Evolutionary conservation across 169 alveolate species (phyloP).

Genomic region (Eimeria zaria): DNA sequence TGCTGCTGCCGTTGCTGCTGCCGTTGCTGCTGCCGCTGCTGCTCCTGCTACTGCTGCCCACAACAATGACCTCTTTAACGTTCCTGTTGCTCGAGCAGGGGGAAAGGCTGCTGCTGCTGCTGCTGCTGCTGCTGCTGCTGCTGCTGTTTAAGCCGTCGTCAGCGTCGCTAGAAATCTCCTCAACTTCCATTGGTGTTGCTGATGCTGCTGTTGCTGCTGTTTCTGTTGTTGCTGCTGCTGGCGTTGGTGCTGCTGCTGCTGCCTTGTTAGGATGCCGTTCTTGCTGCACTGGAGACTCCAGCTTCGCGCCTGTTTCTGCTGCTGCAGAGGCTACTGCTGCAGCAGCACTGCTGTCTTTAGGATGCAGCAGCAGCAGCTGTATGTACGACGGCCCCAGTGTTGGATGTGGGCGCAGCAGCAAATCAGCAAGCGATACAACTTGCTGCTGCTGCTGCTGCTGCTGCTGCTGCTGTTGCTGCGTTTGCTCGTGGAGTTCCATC

Average conservation of each 20-base stretch:
- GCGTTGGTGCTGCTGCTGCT: not conserved
- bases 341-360: conserved; percentile 27
- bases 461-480: not conserved
- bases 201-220: conserved; percentile 26
- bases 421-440: conserved; percentile 1
- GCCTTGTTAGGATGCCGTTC: conserved; percentile 4
- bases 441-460: conserved; percentile 25
- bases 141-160: not conserved
- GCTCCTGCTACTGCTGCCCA: conserved; percentile 53
- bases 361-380: conserved; percentile 49
- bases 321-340: conserved; percentile 63
- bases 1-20: too few species aligned
- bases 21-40: too few species aligned
- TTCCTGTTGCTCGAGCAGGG: not conserved
- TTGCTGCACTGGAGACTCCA: not conserved
- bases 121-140: conserved; percentile 21
- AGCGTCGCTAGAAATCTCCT: not conserved
- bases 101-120: conserved; percentile 3
- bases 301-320: conserved; percentile 38
- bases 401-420: conserved; percentile 66
- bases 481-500: too few species aligned
- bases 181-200: not conserved
- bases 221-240: conserved; percentile 8
- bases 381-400: conserved; percentile 29
- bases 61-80: not conserved